phyloP scores from a whole-genome alignment of 208 protist species.

The Acanthamoeba polyphaga region DNA sequence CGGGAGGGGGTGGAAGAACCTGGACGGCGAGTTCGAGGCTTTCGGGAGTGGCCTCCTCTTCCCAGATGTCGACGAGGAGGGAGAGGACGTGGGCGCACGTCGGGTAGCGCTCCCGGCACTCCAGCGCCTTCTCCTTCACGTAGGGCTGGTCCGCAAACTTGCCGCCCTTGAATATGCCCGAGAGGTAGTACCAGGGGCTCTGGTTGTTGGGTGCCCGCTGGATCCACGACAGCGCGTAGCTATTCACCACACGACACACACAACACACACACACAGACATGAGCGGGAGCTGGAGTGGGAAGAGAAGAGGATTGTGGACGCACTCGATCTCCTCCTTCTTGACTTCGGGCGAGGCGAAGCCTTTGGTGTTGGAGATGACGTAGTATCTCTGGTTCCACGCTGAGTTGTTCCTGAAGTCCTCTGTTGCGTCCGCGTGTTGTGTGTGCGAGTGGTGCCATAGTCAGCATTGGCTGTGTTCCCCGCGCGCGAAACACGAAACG shows the following conservation, averaged over 20 bases:
- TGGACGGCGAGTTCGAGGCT: constrained; percentile 5
- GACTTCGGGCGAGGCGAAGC: constrained; percentile 25
- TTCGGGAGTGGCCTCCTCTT: constrained; percentile 38
- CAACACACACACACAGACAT: too few relatives aligned
- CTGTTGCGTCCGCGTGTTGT: not conserved
- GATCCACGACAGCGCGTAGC: constrained; percentile 52
- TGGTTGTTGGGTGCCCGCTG: constrained; percentile 66
- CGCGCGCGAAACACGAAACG: too few relatives aligned
- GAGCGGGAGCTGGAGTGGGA: not conserved
- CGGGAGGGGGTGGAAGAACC: not conserved
- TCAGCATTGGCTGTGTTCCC: not conserved
- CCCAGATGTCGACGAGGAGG: constrained; percentile 59
- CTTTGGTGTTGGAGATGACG: constrained; percentile 81
- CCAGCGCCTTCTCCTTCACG: constrained; percentile 31
- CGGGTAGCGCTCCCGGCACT: constrained; percentile 52
- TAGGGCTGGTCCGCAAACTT: constrained; percentile 38
- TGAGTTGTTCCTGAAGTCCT: constrained; percentile 93
- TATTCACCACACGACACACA: not conserved
- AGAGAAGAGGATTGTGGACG: not conserved
- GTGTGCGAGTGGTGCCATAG: not conserved
- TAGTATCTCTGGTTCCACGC: constrained; percentile 94
- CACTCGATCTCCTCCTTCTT: constrained; percentile 64
- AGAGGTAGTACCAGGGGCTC: constrained; percentile 61
- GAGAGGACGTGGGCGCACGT: constrained; percentile 39
- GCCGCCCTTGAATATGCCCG: constrained; percentile 46